Conservation (phyloP, 2,329 filamentous ascomycete genomes). For the Hawksworthiomyces lignivorus region DNA sequence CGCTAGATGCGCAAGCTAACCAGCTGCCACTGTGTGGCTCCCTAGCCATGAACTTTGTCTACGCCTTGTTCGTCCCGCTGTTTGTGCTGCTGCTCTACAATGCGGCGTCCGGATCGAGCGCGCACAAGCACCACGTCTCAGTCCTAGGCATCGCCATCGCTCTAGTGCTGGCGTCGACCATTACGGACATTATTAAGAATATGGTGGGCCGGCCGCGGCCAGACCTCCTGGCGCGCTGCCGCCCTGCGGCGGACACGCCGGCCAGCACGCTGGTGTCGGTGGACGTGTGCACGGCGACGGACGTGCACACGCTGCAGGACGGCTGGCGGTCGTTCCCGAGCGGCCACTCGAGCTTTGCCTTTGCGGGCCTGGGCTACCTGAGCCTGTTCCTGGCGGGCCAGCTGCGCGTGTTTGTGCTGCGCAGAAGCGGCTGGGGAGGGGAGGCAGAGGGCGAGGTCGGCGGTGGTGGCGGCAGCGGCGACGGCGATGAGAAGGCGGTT, state of each 20-base stretch:
- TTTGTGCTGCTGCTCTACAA: conserved; percentile 60
- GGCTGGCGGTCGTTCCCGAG: conserved; percentile 80
- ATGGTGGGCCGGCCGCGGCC: conserved; percentile 62
- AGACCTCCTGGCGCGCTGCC: conserved; percentile 64
- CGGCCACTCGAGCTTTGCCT: conserved; percentile 72
- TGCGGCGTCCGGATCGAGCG: conserved; percentile 48
- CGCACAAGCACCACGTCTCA: conserved; percentile 79
- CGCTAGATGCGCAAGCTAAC: no score
- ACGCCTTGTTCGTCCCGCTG: conserved; percentile 67
- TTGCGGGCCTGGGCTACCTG: conserved; percentile 69
- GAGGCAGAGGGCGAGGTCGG: no score
- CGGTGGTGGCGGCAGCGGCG: neutral
- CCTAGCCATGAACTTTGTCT: conserved; percentile 66
- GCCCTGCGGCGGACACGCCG: conserved; percentile 49
- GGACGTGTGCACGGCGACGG: conserved; percentile 63
- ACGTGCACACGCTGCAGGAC: conserved; percentile 65
- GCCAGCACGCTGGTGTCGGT: conserved; percentile 50
- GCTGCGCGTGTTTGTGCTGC: conserved; percentile 45
- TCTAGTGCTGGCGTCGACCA: conserved; percentile 67
- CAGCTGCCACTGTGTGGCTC: no score
- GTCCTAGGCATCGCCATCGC: conserved; percentile 73
- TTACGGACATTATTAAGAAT: conserved; percentile 91
- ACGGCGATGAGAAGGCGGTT: conserved; percentile 1
- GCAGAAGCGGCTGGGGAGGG: neutral
- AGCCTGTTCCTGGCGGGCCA: conserved; percentile 63